Evolutionary conservation across 768 basidiomycete genomes (phyloP).

Genomic region (Phanerochaete sordida): DNA sequence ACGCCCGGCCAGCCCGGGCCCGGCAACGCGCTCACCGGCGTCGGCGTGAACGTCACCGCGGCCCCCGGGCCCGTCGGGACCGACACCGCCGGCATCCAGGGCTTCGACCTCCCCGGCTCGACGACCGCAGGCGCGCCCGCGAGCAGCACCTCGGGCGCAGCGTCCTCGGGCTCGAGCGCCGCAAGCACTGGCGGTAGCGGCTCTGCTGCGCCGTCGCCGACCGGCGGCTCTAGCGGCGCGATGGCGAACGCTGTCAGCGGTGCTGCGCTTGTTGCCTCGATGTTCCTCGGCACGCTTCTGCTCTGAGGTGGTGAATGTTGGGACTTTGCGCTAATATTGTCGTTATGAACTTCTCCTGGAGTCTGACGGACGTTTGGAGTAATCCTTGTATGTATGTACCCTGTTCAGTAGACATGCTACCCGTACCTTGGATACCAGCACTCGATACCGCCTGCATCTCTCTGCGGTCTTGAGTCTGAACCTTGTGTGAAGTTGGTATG

Average conservation of each 20-base stretch:
- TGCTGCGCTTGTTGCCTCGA: not conserved
- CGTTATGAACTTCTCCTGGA: too few species aligned
- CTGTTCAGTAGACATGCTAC: too few species aligned
- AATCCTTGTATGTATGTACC: too few species aligned
- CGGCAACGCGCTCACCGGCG: conserved; percentile 41
- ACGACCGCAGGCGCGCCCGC: not conserved
- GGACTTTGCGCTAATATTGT: too few species aligned
- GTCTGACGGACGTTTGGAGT: too few species aligned
- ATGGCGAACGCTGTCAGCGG: not conserved
- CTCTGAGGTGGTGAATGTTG: not conserved
- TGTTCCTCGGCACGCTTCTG: not conserved
- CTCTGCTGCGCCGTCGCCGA: not conserved
- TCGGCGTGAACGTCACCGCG: conserved; percentile 46
- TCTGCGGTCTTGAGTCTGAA: too few species aligned
- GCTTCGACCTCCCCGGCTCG: not conserved
- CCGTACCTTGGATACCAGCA: too few species aligned
- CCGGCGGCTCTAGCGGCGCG: not conserved
- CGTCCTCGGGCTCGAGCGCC: not conserved
- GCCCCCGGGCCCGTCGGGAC: conserved; percentile 33
- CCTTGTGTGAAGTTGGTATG: too few species aligned
- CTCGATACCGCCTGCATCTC: too few species aligned
- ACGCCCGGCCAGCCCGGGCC: conserved; percentile 15
- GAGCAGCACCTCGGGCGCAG: not conserved
- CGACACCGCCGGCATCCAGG: not conserved
- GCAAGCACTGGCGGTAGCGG: not conserved